These are phyloP conservation scores for Akanthomyces uredinophilus DNA, from an alignment of 2,329 filamentous ascomycete species.

Conservation along the genomic window DNA sequence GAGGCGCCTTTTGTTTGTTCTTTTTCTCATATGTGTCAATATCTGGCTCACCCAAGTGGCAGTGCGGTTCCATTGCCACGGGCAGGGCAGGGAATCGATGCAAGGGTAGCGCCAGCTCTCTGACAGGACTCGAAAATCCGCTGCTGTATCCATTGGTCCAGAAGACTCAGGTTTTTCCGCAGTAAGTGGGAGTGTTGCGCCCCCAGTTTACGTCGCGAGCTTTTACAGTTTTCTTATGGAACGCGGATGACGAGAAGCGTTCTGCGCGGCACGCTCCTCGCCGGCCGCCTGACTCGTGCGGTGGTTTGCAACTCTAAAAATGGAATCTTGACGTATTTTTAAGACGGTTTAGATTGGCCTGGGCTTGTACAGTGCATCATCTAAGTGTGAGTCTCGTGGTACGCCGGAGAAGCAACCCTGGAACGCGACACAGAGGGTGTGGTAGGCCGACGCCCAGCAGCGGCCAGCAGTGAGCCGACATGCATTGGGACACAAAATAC, in stretches of 20 bases:
- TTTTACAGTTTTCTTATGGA: background rate
- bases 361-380: background rate
- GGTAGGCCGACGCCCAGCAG: background rate
- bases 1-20: slow-evolving; percentile 2
- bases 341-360: background rate
- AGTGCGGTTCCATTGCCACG: background rate
- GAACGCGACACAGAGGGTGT: background rate
- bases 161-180: background rate
- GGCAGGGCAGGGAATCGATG: background rate
- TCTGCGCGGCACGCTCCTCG: background rate
- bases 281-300: background rate
- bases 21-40: background rate
- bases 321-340: background rate
- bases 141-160: background rate
- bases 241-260: background rate
- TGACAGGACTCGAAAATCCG: background rate
- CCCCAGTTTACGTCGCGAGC: background rate
- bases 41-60: background rate
- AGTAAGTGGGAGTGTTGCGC: background rate
- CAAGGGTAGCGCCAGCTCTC: background rate
- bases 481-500: background rate
- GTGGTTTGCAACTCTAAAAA: background rate
- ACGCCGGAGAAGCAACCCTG: background rate
- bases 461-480: background rate
- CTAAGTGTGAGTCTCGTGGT: background rate